Evolutionary conservation across 2,329 filamentous ascomycete species (phyloP).

Genomic region (Aureobasidium sp.): DNA sequence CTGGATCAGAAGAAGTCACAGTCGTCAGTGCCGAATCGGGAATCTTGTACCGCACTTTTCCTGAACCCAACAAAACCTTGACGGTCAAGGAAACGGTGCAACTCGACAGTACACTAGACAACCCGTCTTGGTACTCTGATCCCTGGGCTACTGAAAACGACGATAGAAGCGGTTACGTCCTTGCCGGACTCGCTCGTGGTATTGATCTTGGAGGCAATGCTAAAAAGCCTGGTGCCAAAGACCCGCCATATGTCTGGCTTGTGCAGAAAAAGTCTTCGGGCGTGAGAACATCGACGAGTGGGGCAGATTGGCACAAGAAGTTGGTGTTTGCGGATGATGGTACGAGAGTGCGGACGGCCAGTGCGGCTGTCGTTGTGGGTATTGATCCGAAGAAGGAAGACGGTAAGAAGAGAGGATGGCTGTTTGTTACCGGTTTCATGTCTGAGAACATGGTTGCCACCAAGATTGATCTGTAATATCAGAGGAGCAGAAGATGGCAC

Average conservation of each 20-base stretch:
- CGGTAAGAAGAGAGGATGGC: constrained; percentile 46
- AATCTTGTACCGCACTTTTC: constrained; percentile 36
- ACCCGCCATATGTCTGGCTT: constrained; percentile 45
- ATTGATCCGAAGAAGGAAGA: constrained; percentile 42
- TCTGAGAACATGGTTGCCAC: constrained; percentile 45
- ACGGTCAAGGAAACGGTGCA: constrained; percentile 38
- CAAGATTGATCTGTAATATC: constrained; percentile 45
- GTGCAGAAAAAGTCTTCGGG: constrained; percentile 4
- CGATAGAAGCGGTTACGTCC: constrained; percentile 51
- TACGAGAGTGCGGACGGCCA: constrained; percentile 42
- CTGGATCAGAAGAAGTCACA: constrained; percentile 28
- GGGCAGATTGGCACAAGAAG: constrained; percentile 21
- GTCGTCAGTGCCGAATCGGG: constrained; percentile 40
- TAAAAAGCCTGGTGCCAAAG: constrained; percentile 29
- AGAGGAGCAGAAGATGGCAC: background rate
- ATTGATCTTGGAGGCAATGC: constrained; percentile 38
- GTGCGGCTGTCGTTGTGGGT: constrained; percentile 47
- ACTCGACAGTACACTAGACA: constrained; percentile 46
- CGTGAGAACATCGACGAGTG: background rate
- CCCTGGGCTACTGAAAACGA: constrained; percentile 38
- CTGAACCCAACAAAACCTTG: constrained; percentile 26
- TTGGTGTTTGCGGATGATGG: constrained; percentile 55
- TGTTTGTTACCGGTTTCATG: constrained; percentile 53
- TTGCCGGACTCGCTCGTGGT: constrained; percentile 42
- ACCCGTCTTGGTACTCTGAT: constrained; percentile 53